A percentile compares a stretch with the other conserved stretches of the same genome.
These are phyloP conservation scores for Boechera retrofracta DNA, from an alignment of 345 rosid species.

Conservation along the genomic window DNA sequence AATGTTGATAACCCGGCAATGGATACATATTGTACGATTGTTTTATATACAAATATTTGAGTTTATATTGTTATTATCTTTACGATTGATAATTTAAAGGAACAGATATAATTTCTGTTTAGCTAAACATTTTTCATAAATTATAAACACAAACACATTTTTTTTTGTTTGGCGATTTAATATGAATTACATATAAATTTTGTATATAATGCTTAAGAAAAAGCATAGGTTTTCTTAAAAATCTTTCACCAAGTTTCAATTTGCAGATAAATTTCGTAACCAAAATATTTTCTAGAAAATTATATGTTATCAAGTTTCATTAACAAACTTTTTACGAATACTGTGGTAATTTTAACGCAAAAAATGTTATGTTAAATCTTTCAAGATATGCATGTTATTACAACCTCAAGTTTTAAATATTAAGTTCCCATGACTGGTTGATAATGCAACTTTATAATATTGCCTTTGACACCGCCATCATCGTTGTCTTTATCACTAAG, in stretches of 20 bases:
- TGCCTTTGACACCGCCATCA: conserved; percentile 33
- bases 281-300: neutral
- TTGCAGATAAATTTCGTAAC: neutral
- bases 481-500: conserved; percentile 41
- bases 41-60: neutral
- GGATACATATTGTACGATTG: neutral
- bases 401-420: conserved; percentile 22
- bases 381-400: neutral
- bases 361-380: neutral
- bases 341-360: neutral
- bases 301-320: neutral
- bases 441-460: conserved; percentile 33
- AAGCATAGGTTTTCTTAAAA: neutral
- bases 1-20: neutral
- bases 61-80: neutral
- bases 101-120: neutral
- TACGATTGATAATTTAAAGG: neutral
- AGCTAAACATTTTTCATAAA: neutral
- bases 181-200: neutral
- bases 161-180: neutral
- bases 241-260: neutral
- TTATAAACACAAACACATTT: too few species aligned
- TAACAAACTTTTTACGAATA: neutral
- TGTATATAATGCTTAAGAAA: neutral
- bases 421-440: conserved; percentile 16